A percentile compares a stretch with the other conserved stretches of the same genome.
Conservation (phyloP, 192 early-diverging fungal genomes). For the Entomortierella parvispora region DNA sequence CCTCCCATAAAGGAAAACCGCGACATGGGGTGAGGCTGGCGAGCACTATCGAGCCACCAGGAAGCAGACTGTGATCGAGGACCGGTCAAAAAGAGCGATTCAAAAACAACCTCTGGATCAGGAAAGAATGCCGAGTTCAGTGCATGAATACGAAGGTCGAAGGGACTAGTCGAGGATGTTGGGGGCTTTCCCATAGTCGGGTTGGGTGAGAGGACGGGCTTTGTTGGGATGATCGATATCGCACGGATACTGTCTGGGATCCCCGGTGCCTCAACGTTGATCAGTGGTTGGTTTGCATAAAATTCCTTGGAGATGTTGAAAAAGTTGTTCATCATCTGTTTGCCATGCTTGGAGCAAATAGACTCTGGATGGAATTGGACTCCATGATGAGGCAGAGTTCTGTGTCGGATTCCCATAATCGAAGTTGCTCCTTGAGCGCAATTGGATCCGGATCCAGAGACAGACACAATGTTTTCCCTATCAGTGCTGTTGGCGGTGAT, state of each 20-base stretch:
- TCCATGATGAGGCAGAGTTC: constrained; percentile 75
- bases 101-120: constrained; percentile 54
- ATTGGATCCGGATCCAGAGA: too few species aligned
- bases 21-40: constrained; percentile 54
- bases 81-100: constrained; percentile 35
- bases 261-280: neutral
- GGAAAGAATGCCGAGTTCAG: constrained; percentile 40
- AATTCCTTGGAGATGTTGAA: constrained; percentile 55
- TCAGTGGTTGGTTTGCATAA: constrained; percentile 33
- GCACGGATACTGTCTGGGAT: constrained; percentile 43
- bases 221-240: constrained; percentile 14
- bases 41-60: constrained; percentile 77
- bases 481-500: constrained; percentile 31
- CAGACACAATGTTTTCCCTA: constrained; percentile 20
- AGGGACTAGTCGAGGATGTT: constrained; percentile 25
- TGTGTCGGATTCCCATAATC: constrained; percentile 88
- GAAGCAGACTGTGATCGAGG: constrained; percentile 43
- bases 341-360: constrained; percentile 85
- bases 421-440: constrained; percentile 23
- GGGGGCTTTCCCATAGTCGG: neutral
- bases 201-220: neutral
- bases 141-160: constrained; percentile 24
- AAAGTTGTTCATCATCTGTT: constrained; percentile 81
- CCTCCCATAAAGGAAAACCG: constrained; percentile 78
- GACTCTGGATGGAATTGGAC: constrained; percentile 99